Evolutionary conservation across 306 rosid genomes (phyloP).

Genomic region (Sindora glabra): DNA sequence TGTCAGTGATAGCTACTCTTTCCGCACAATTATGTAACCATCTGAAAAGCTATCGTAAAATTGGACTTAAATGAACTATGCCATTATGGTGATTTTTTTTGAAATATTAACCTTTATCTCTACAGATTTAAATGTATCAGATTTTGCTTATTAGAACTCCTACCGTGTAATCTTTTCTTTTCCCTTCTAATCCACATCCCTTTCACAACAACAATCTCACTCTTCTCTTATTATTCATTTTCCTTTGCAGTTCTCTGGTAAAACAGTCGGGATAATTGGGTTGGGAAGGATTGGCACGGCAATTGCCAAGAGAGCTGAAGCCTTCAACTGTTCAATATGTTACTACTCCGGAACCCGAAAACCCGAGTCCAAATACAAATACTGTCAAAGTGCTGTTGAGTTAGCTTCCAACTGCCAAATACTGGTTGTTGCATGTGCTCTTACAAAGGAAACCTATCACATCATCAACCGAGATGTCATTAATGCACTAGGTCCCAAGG

Average conservation of each 20-base stretch:
- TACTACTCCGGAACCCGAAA: conserved; percentile 64
- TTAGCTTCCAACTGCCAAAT: conserved; percentile 66
- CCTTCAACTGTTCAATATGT: conserved; percentile 53
- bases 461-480: conserved; percentile 64
- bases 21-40: neutral
- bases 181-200: neutral
- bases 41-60: neutral
- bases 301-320: conserved; percentile 78
- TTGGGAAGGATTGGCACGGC: conserved; percentile 79
- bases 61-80: no score
- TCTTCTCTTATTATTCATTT: neutral
- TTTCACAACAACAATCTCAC: neutral
- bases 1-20: neutral
- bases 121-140: neutral
- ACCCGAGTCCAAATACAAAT: conserved; percentile 45
- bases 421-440: conserved; percentile 76
- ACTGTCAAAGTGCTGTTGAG: conserved; percentile 62
- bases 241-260: conserved; percentile 66
- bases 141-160: neutral
- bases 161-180: neutral
- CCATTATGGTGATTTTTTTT: neutral
- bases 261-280: conserved; percentile 75
- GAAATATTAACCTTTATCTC: neutral
- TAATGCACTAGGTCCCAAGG: conserved; percentile 68
- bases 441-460: conserved; percentile 52